A percentile compares a stretch with the other conserved stretches of the same genome.
phyloP scores from a whole-genome alignment of 441 rosid species.

The Populus hybrid region DNA sequence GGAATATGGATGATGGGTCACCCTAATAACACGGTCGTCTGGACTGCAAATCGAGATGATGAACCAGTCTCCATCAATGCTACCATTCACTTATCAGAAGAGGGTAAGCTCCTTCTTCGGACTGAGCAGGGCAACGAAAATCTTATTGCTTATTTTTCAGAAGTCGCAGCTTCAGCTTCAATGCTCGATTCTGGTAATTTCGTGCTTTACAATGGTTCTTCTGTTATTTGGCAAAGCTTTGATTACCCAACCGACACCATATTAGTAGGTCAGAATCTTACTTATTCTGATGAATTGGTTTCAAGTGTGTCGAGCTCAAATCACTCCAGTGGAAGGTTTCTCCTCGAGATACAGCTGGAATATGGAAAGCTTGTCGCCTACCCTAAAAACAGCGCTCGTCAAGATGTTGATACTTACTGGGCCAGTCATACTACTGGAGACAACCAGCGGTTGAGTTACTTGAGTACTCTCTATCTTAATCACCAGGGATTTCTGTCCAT shows the following conservation, averaged over 20 bases:
- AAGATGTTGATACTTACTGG: background rate
- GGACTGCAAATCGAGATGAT: slow-evolving; percentile 27
- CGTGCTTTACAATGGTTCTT: background rate
- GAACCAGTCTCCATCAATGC: slow-evolving; percentile 21
- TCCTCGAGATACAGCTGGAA: background rate
- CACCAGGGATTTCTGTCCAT: background rate
- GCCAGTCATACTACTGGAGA: rapidly evolving
- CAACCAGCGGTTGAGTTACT: background rate
- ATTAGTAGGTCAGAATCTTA: slow-evolving; percentile 26
- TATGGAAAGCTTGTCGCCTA: slow-evolving; percentile 21
- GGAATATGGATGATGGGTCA: slow-evolving; percentile 26
- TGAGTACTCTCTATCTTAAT: background rate
- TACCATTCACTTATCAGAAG: slow-evolving; percentile 9
- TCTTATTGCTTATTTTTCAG: background rate
- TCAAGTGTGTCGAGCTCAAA: background rate
- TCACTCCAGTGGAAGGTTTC: slow-evolving; percentile 14
- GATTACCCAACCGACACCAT: slow-evolving; percentile 27
- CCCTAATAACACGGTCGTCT: slow-evolving; percentile 14
- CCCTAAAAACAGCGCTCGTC: background rate
- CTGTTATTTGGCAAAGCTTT: slow-evolving; percentile 31
- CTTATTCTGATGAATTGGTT: rapidly evolving
- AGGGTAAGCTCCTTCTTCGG: slow-evolving; percentile 14
- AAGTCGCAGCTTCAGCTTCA: slow-evolving; percentile 11
- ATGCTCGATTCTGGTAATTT: slow-evolving; percentile 39
- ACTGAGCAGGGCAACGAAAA: background rate